Evolutionary conservation across 805 yeast genomes (phyloP).

Genomic region (Candida ascalaphidarum): DNA sequence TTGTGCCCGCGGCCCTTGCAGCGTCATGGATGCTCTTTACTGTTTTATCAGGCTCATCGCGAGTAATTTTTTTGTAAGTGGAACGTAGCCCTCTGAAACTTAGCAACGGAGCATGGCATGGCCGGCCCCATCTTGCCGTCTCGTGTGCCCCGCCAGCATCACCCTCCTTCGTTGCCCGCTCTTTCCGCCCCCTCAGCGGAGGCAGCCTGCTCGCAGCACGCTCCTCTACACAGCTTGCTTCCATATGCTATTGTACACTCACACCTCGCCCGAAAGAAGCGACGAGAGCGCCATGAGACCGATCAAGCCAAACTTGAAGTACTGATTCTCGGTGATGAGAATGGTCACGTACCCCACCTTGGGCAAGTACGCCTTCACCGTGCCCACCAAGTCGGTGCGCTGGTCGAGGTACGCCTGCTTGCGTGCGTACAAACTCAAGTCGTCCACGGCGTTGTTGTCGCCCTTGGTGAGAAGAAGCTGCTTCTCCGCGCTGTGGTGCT

Average conservation of each 20-base stretch:
- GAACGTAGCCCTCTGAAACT: too few species aligned
- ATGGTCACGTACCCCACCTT: conserved; percentile 86
- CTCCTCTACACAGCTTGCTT: too few species aligned
- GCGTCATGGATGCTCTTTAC: too few species aligned
- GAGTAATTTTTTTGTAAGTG: too few species aligned
- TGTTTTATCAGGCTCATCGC: too few species aligned
- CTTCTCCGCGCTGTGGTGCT: conserved; percentile 51
- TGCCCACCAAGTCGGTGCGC: conserved; percentile 73
- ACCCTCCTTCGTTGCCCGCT: too few species aligned
- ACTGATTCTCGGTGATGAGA: conserved; percentile 79
- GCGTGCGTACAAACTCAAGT: conserved; percentile 73
- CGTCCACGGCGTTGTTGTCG: conserved; percentile 91
- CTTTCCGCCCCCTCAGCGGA: too few species aligned
- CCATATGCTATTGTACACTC: too few species aligned
- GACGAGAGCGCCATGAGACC: conserved; percentile 70
- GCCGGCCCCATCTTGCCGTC: too few species aligned
- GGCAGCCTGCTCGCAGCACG: too few species aligned
- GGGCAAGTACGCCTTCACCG: conserved; percentile 90
- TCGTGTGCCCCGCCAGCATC: too few species aligned
- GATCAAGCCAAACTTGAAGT: conserved; percentile 70
- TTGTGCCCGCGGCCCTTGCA: conserved; percentile 2
- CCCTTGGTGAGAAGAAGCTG: conserved; percentile 89
- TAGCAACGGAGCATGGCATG: too few species aligned
- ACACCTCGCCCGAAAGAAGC: conserved; percentile 31
- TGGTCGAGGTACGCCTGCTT: conserved; percentile 72